Evolutionary conservation across 352 stramenopile species (phyloP).

Genomic region (Peronospora belbahrii): DNA sequence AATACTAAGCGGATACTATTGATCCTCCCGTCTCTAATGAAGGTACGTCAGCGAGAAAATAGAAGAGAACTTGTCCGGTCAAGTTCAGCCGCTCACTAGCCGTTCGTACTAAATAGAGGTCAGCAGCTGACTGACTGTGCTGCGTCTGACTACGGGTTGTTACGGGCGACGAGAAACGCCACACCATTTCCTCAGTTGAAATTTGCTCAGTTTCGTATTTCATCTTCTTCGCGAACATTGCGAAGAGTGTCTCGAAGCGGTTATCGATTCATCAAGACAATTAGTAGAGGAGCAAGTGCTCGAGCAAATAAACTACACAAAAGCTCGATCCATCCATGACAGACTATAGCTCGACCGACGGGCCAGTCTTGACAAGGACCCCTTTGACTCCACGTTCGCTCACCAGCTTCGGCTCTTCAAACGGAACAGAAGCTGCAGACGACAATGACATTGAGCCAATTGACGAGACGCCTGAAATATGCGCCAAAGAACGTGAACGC

Average conservation of each 20-base stretch:
- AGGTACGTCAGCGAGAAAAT: constrained; percentile 27
- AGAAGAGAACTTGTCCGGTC: constrained; percentile 14
- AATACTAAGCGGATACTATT: background rate
- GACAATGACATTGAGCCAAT: constrained; percentile 9
- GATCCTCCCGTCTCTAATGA: background rate
- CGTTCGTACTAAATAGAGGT: constrained; percentile 22
- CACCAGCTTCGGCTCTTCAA: constrained; percentile 13
- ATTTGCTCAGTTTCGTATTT: constrained; percentile 25
- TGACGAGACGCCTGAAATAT: constrained; percentile 22
- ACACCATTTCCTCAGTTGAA: background rate
- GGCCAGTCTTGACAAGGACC: constrained; percentile 8
- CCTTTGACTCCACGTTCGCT: constrained; percentile 16
- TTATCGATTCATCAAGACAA: background rate
- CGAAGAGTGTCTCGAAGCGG: background rate
- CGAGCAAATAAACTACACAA: constrained; percentile 4
- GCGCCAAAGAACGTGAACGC: constrained; percentile 52
- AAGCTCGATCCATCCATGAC: constrained; percentile 6
- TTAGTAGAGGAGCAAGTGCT: constrained; percentile 1
- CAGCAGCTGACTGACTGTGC: background rate
- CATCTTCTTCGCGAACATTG: constrained; percentile 4
- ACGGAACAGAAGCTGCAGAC: constrained; percentile 16
- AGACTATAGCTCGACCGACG: constrained; percentile 12
- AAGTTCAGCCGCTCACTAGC: constrained; percentile 8
- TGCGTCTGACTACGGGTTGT: constrained; percentile 10
- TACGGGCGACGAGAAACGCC: constrained; percentile 20